Evolutionary conservation across 148 eudicot species (phyloP), one percentile per base, ranked within the genome.

Genomic region (Rhododendron kiyosumense): DNA sequence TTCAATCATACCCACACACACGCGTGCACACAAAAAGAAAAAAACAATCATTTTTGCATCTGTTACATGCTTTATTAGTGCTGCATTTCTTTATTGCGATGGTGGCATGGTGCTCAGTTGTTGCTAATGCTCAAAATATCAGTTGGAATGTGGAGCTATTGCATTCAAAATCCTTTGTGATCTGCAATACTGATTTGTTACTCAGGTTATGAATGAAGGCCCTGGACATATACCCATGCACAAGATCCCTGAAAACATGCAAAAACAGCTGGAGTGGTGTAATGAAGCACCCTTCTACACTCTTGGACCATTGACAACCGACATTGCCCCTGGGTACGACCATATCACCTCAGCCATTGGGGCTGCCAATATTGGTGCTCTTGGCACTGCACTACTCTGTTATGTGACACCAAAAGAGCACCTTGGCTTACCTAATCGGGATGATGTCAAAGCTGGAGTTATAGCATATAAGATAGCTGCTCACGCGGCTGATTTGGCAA

Each of bases 321-420:
- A 97, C 85, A 95, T 97, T 73, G 99, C 98, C 78, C 99, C 99
- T 26, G 99, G 99, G 43, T 97, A 97, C 74, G 99, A 97, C 86
- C 99, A 97, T 69, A 97, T 97, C 81, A 97, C 99, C 87, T 97
- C 99, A 61, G 99, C 99, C 87, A 97, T 97, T 84, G 99, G 99
- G 65, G 99, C 99, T 28, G 99, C 99, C 74, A 97, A 95, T 81
- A 97, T 97, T 81, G 99, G 99, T 59, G 98, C 99, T 82, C 94
- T 97, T 36, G 99, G 99, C 28, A 97, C 98, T 76, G 99, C 99
- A 30, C 96, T 97, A 51, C 91, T 97, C 71, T 97, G 99, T 86
- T 97, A 97, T 80, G 99, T 97, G 76, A 97, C 99, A n/a, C 99
- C 99, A 81, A 97, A 97, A 88, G 99, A 97, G 83, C 99, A 97